These are phyloP conservation scores for Mortierella sp. DNA, from an alignment of 371 early-diverging fungal species.

Conservation along the genomic window DNA sequence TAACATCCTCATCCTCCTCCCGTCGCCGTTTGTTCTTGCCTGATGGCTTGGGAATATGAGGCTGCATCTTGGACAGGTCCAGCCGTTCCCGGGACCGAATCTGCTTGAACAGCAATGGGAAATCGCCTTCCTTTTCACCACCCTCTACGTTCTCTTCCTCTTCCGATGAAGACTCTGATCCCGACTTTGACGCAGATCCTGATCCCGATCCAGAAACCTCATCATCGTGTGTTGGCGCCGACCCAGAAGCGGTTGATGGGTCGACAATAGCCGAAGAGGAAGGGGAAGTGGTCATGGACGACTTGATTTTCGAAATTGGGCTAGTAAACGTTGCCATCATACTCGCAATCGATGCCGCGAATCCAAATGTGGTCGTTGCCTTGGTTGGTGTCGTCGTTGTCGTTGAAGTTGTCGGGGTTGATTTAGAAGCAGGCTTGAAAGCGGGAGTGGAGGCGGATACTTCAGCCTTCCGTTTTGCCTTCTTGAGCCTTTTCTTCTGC, in stretches of 20 bases:
- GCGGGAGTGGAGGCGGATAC: neutral
- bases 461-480: neutral
- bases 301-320: neutral
- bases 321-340: neutral
- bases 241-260: neutral
- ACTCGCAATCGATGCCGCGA: neutral
- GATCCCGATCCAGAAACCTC: neutral
- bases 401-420: neutral
- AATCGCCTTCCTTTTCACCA: neutral
- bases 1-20: neutral
- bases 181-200: neutral
- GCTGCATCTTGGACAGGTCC: constrained; percentile 2
- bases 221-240: neutral
- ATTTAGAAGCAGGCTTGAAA: no score
- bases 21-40: constrained; percentile 3
- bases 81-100: neutral
- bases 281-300: neutral
- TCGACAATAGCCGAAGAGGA: neutral
- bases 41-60: constrained; percentile 1
- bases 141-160: neutral
- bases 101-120: neutral
- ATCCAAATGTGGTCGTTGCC: neutral
- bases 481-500: neutral
- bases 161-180: neutral
- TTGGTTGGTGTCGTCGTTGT: neutral